Base-by-base conservation (phyloP, 2,329 filamentous ascomycete genomes). In the Leptographium galeiforme region DNA sequence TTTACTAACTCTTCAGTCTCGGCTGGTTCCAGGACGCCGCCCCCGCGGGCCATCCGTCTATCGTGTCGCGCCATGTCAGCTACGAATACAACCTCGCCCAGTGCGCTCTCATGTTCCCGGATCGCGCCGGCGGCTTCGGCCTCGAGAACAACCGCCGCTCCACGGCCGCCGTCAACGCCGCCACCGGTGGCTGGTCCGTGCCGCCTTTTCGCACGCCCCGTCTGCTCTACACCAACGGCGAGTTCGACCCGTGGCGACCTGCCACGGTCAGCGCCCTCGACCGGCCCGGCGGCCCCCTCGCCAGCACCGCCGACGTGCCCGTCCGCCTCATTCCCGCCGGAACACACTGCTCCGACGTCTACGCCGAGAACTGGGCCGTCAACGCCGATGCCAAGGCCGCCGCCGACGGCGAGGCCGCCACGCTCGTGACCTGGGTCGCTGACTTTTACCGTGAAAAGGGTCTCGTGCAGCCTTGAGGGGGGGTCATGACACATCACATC, bases 391-490 rank as follows among this genome's bases (percentile, higher is more conserved):
- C 72, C 2, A 68, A 72, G 61, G 64, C 66, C 38, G 68, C 80
- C 1, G 73, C 76, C 39, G 70, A 78, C 56, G 69, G 68, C 8
- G 69, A 75, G 61, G 66, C 78, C 7, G 67, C 63, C 10, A 70
- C 76, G 63, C 71, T 82, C 57, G 70, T 68, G 53, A 62, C 60
- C 34, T 82, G 78, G 78, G 72, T 81, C 3, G 66, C 63, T 2
- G 75, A 80, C 62, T 82, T 66, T 49, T 71, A 72, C 52, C 55
- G 57, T 6, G 55, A 61, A 51, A 64, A 67, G 61, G 61, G 56
- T 5, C 25, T 50, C 38, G 38, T 30, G 38, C 38, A 50, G 38
- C 38, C 39, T 8, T 49, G 18, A 48, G n/a, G 32, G 44, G 44
- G 25, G 4, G 14, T 16, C 44, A 32, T 32, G 25, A 25, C 25